Conservation (phyloP, 306 rosid genomes). For the Luffa acutangula region DNA sequence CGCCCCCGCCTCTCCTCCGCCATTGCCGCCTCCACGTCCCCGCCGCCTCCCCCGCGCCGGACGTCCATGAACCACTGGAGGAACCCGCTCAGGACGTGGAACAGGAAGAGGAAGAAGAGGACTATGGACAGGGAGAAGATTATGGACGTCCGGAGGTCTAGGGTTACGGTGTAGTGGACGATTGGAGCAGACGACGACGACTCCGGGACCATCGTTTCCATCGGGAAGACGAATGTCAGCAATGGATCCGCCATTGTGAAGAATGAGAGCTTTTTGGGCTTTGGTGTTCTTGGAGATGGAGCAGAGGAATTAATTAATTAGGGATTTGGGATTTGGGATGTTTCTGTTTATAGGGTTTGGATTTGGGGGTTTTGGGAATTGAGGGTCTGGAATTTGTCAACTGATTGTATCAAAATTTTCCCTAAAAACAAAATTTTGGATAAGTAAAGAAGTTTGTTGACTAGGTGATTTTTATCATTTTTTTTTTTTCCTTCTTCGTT, state of each 20-base stretch:
- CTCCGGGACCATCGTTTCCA: constrained; percentile 3
- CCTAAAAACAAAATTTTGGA: background rate
- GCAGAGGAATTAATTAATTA: background rate
- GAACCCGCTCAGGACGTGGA: constrained; percentile 11
- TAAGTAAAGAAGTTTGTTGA: background rate
- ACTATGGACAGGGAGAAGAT: constrained; percentile 17
- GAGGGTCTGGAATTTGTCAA: background rate
- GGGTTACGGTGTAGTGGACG: constrained; percentile 10
- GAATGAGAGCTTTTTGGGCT: background rate
- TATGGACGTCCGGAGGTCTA: constrained; percentile 18
- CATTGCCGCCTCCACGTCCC: constrained; percentile 7
- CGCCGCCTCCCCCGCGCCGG: background rate
- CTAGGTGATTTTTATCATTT: background rate
- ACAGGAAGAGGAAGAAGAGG: constrained; percentile 17
- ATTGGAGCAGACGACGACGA: background rate
- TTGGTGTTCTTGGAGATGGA: background rate
- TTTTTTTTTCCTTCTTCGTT: background rate
- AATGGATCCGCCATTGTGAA: background rate
- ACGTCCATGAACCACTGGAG: constrained; percentile 17
- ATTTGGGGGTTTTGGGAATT: too few relatives aligned
- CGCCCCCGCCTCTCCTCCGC: constrained; percentile 21
- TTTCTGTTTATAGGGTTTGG: background rate
- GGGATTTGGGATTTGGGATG: background rate
- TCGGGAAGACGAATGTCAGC: constrained; percentile 1
- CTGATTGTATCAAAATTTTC: background rate